Base-by-base conservation (phyloP, 2,329 filamentous ascomycete species). In the Trichocomaceae sp. region DNA sequence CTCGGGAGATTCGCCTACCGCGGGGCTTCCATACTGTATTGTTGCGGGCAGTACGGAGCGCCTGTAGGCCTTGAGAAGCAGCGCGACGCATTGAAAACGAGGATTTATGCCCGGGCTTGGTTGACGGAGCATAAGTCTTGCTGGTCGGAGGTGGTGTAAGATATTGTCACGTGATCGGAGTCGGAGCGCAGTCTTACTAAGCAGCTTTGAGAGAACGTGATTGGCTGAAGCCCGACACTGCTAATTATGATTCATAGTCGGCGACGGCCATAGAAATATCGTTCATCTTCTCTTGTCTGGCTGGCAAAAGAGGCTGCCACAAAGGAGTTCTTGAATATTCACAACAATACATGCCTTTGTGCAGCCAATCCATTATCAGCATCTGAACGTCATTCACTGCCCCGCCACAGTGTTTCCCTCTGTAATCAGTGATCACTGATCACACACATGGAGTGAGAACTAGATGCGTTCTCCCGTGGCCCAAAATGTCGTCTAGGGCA, bases 401-500 rank as follows among this genome's bases (percentile, higher is more conserved):
- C n/a, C 39, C 39, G 39, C 39, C 12, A 20, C 39, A 42, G n/a
- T 39, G 33, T 4, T 37, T 52, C 26, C 29, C 3, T 37, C 17
- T 47, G 9, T 35, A 19, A 53, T 53, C n/a, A n/a, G n/a, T n/a
- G n/a, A n/a, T n/a, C n/a, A n/a, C n/a, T n/a, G n/a, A n/a, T n/a
- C 22, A 53, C 45, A 47, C 51, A 47, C 42, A 47, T 53, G 37
- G 13, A n/a, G 22, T 20, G 23, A 19, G 39, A 47, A 33, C 17
- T 26, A 23, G 10, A 8, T 19, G 23, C 31, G 19, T 19, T 51
- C 31, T 29, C 10, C 44, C 35, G 19, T 47, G 15, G 20, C 23
- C n/a, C 62, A 63, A 54, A 42, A 86, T 87, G 83, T 86, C 83
- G 44, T 82, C 83, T 17, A 79, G 84, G 60, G 83, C 83, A n/a